Conservation (phyloP, 2,329 filamentous ascomycete genomes). For the Aspergillus sp. region DNA sequence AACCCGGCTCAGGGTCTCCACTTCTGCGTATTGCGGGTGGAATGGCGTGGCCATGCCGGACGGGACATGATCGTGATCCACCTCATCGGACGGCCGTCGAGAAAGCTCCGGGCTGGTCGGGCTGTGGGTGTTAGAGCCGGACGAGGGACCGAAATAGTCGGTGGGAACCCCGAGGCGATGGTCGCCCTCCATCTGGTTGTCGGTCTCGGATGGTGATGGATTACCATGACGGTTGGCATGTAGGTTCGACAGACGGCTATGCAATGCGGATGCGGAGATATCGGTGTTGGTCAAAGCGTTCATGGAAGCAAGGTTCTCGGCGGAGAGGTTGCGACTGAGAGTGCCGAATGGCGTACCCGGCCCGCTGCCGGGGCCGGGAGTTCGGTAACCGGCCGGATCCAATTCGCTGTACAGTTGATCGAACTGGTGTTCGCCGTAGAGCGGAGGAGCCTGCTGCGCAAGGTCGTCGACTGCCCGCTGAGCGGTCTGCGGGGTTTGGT, state of each 20-base stretch:
- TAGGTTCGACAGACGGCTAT: conserved; percentile 64
- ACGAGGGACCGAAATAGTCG: conserved; percentile 31
- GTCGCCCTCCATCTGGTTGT: conserved; percentile 21
- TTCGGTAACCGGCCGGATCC: conserved; percentile 77
- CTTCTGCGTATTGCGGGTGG: conserved; percentile 51
- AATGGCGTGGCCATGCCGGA: conserved; percentile 44
- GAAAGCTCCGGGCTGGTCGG: conserved; percentile 40
- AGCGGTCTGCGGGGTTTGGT: conserved; percentile 54
- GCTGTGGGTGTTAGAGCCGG: conserved; percentile 34
- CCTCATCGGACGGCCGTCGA: conserved; percentile 48
- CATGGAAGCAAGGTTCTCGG: conserved; percentile 72
- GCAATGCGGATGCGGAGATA: conserved; percentile 65
- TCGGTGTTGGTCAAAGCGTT: conserved; percentile 50
- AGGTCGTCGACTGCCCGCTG: conserved; percentile 53
- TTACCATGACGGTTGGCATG: conserved; percentile 33
- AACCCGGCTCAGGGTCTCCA: conserved; percentile 68
- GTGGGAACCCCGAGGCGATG: conserved; percentile 24
- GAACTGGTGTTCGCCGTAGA: conserved; percentile 85
- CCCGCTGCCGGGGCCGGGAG: conserved; percentile 64
- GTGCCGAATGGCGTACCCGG: conserved; percentile 76
- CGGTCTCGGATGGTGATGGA: conserved; percentile 22
- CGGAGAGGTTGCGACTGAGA: conserved; percentile 68
- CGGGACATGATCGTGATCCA: conserved; percentile 43
- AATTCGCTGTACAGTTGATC: conserved; percentile 90
- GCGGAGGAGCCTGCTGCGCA: conserved; percentile 74